phyloP scores from a whole-genome alignment of 371 early-diverging fungal genomes.

The Mortierella sp. region DNA sequence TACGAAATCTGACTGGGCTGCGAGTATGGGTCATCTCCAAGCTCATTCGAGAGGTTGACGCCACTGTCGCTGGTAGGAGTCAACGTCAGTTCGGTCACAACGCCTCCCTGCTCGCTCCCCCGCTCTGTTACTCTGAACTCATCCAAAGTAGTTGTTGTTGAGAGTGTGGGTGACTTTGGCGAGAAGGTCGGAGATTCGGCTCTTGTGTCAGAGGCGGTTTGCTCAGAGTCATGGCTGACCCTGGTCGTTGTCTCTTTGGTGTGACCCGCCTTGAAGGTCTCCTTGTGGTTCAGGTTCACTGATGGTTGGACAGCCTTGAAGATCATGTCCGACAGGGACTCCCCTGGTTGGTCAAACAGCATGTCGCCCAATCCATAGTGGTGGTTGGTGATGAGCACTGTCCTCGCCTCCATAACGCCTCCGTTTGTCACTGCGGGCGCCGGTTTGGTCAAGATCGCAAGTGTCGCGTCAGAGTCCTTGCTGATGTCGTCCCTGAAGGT shows the following conservation, averaged over 20 bases:
- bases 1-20: background rate
- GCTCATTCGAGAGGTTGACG: background rate
- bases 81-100: background rate
- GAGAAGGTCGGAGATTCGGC: conserved; percentile 7
- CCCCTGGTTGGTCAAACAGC: conserved; percentile 14
- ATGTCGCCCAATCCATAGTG: conserved; percentile 3
- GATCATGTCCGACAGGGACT: conserved; percentile 45
- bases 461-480: background rate
- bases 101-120: background rate
- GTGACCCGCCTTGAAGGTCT: background rate
- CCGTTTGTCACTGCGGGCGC: background rate
- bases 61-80: background rate
- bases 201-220: conserved; percentile 4
- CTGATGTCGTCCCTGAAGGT: conserved; percentile 29
- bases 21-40: background rate
- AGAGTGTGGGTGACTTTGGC: conserved; percentile 12
- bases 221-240: conserved; percentile 9
- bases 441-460: background rate
- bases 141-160: background rate
- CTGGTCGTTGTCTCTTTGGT: background rate
- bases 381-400: conserved; percentile 8
- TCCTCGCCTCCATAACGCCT: conserved; percentile 10
- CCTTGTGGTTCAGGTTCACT: background rate
- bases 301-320: conserved; percentile 19
- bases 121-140: background rate